Conservation (phyloP, 2,329 filamentous ascomycete species). For the Colletotrichum musicola region DNA sequence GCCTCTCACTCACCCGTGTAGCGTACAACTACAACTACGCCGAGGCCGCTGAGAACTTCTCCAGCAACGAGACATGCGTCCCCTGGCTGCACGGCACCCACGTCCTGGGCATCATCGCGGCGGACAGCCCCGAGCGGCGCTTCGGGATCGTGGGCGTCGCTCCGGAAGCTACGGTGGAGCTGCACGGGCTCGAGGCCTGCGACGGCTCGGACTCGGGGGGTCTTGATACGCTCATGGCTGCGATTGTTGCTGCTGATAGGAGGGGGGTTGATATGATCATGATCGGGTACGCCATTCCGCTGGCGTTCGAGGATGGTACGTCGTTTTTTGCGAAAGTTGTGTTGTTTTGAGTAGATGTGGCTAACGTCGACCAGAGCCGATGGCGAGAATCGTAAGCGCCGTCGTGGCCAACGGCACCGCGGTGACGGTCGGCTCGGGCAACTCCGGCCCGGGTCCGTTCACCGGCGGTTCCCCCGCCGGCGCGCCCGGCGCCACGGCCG, state of each 20-base stretch:
- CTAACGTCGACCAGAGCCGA: not conserved
- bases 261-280: not conserved
- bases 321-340: not conserved
- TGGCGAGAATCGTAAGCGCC: not conserved
- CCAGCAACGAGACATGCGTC: not conserved
- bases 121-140: conserved; percentile 1
- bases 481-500: not conserved
- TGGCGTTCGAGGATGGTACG: not conserved
- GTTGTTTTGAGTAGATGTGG: no score
- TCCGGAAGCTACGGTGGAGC: not conserved
- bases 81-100: conserved; percentile 57
- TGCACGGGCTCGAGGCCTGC: not conserved
- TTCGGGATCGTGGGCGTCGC: conserved; percentile 7
- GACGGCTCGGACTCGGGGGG: not conserved
- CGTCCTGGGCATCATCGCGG: conserved; percentile 60
- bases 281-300: not conserved
- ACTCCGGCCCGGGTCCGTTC: not conserved
- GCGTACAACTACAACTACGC: conserved; percentile 7
- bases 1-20: not conserved
- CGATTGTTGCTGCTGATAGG: not conserved
- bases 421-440: not conserved
- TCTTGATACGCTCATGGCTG: not conserved
- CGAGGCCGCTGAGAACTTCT: not conserved
- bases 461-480: not conserved
- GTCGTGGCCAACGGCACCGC: not conserved